phyloP scores from a whole-genome alignment of 1,284 basidiomycete genomes.

The Heterobasidion annosum region DNA sequence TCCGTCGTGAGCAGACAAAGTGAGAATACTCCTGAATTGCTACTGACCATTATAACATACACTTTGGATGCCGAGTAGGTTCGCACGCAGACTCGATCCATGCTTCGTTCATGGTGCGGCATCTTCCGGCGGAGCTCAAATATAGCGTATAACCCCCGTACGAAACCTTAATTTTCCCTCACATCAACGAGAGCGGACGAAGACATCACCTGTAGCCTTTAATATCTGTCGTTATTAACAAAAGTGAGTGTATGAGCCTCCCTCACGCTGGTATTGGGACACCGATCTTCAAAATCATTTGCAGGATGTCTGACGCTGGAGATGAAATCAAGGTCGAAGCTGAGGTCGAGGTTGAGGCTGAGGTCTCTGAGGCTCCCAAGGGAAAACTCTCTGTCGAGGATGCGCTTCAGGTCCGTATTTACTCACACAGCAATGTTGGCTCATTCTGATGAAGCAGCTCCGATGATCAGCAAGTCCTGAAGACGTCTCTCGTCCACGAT shows the following conservation, averaged over 20 bases:
- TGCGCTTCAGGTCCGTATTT: slow-evolving; percentile 76
- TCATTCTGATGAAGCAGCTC: slow-evolving; percentile 2
- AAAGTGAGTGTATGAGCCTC: slow-evolving; percentile 29
- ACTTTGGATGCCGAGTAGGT: too few species aligned
- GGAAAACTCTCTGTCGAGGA: slow-evolving; percentile 97
- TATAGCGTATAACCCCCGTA: slow-evolving; percentile 8
- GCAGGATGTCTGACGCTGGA: slow-evolving; percentile 97
- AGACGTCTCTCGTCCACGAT: slow-evolving; percentile 96
- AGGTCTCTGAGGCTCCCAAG: slow-evolving; percentile 83
- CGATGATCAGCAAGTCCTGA: slow-evolving; percentile 71
- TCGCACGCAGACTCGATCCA: too few species aligned
- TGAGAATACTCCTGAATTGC: neutral
- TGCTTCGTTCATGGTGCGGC: neutral
- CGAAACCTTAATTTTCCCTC: slow-evolving; percentile 34
- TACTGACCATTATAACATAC: too few species aligned
- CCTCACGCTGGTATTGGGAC: too few species aligned
- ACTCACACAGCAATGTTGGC: neutral
- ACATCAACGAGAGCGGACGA: slow-evolving; percentile 91
- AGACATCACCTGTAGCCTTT: slow-evolving; percentile 52
- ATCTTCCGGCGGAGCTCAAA: slow-evolving; percentile 44
- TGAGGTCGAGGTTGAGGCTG: slow-evolving; percentile 64
- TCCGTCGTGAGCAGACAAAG: neutral
- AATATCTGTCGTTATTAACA: slow-evolving; percentile 21
- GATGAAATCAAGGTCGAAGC: slow-evolving; percentile 81
- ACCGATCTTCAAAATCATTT: neutral